A percentile compares a stretch with the other conserved stretches of the same genome.
These are phyloP conservation scores for Biscogniauxia marginata DNA, from an alignment of 2,329 filamentous ascomycete genomes.

Conservation along the genomic window DNA sequence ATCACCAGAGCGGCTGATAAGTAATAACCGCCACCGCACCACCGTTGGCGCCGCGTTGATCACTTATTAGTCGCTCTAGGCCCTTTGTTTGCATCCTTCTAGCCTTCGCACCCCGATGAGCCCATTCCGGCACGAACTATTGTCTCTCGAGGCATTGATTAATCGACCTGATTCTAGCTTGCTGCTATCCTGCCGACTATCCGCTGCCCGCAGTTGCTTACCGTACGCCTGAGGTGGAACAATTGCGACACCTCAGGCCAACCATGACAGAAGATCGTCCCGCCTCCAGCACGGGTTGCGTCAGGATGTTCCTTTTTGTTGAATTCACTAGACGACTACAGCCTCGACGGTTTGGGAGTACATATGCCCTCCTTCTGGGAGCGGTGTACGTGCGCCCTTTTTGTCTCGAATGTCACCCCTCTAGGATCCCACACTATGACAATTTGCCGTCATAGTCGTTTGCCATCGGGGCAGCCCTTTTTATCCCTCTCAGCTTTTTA, in stretches of 20 bases:
- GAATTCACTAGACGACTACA: neutral
- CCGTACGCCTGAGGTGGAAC: conserved; percentile 4
- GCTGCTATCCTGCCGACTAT: neutral
- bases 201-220: neutral
- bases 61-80: neutral
- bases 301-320: conserved; percentile 3
- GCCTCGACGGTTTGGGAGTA: neutral
- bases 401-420: neutral
- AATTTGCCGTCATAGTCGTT: neutral
- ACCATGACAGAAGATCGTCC: conserved; percentile 19
- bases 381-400: neutral
- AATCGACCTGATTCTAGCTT: neutral
- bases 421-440: conserved; percentile 4
- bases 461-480: no score
- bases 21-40: neutral
- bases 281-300: conserved; percentile 10
- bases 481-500: conserved; percentile 5
- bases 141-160: neutral
- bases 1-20: neutral
- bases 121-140: neutral
- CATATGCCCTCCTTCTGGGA: conserved; percentile 2
- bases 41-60: neutral
- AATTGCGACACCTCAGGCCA: conserved; percentile 12
- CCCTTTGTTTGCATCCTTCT: neutral
- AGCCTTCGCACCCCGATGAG: neutral